Conservation (phyloP, 176 grass and related monocot genomes). For the Oryza officinalis region DNA sequence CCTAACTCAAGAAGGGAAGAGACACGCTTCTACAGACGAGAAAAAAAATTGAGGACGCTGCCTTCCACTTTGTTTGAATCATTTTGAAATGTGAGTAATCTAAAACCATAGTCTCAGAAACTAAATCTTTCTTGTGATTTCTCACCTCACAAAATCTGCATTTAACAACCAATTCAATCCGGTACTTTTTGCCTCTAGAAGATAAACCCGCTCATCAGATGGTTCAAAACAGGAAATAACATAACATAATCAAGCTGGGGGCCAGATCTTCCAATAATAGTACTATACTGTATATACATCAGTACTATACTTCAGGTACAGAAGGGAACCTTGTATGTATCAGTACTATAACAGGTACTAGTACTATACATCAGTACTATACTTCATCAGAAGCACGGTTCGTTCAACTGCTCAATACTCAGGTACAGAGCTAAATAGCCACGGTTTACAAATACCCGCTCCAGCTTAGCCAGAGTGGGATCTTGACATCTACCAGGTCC, state of each 20-base stretch:
- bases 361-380: too few relatives aligned
- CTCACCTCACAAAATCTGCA: neutral
- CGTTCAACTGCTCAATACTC: conserved; percentile 47
- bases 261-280: neutral
- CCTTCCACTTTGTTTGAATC: too few relatives aligned
- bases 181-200: neutral
- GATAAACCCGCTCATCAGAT: neutral
- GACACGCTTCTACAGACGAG: too few relatives aligned
- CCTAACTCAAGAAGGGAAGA: too few relatives aligned
- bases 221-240: neutral
- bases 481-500: conserved; percentile 51
- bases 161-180: neutral
- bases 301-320: too few relatives aligned
- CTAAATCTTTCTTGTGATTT: neutral
- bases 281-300: too few relatives aligned
- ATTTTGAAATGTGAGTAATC: neutral
- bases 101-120: neutral
- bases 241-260: neutral
- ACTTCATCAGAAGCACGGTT: conserved; percentile 29
- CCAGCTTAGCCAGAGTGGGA: conserved; percentile 18
- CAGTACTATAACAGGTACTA: neutral
- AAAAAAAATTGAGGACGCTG: too few relatives aligned
- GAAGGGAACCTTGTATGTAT: too few relatives aligned
- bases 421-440: conserved; percentile 41
- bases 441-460: conserved; percentile 16